A percentile compares a stretch with the other conserved stretches of the same genome.
phyloP scores from a whole-genome alignment of 352 stramenopile species.

The Globisporangium polare region DNA sequence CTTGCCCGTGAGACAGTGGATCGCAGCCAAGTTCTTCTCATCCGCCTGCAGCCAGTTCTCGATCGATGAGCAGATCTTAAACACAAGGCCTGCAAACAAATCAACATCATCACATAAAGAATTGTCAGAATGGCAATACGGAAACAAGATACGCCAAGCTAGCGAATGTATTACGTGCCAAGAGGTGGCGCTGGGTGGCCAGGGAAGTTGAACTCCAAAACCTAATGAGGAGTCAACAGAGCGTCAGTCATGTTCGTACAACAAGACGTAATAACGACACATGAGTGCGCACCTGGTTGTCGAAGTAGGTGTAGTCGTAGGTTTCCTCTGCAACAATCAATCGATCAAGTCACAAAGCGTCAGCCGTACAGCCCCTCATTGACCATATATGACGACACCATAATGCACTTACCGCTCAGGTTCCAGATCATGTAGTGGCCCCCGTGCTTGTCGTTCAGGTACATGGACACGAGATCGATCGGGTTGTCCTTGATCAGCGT shows the following conservation, averaged over 20 bases:
- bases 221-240: constrained; percentile 15
- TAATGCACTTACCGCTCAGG: constrained; percentile 61
- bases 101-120: not conserved
- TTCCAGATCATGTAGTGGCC: constrained; percentile 99
- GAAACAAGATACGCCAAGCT: too few species aligned
- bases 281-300: constrained; percentile 79
- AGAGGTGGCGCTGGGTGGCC: constrained; percentile 95
- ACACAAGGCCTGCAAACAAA: constrained; percentile 70
- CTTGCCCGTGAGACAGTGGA: constrained; percentile 97
- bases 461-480: constrained; percentile 90
- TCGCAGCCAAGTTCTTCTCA: constrained; percentile 92
- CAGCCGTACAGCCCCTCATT: constrained; percentile 1
- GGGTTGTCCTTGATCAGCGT: constrained; percentile 83
- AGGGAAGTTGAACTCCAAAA: constrained; percentile 97
- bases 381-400: not conserved
- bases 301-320: constrained; percentile 94
- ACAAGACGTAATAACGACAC: not conserved
- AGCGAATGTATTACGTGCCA: constrained; percentile 29
- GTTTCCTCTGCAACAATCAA: constrained; percentile 78
- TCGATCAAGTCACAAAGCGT: constrained; percentile 4
- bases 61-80: constrained; percentile 97
- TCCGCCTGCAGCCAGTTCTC: constrained; percentile 97
- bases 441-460: constrained; percentile 92
- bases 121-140: not conserved
- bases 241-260: not conserved